Evolutionary conservation across 2,329 filamentous ascomycete species (phyloP).

Genomic region (Aphanoascus verrucosus): DNA sequence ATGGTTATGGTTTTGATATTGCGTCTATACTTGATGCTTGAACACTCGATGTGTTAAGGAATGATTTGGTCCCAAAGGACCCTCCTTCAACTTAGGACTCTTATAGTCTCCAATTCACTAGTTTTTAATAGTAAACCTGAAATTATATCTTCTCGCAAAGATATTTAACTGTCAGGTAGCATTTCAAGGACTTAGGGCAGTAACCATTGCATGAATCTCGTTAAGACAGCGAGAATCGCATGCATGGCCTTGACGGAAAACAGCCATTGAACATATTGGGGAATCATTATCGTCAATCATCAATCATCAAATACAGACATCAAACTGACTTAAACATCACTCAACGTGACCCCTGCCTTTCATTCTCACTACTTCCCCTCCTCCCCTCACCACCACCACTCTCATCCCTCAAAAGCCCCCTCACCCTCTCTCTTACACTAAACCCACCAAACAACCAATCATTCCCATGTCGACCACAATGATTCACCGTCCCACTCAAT

Average conservation of each 20-base stretch:
- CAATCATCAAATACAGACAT: neutral
- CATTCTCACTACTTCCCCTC: neutral
- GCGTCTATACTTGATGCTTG: neutral
- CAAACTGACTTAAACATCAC: neutral
- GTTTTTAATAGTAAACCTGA: neutral
- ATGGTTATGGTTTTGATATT: neutral
- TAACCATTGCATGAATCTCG: neutral
- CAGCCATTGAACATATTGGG: neutral
- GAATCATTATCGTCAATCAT: conserved; percentile 3
- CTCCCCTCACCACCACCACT: conserved; percentile 13
- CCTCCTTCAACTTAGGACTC: neutral
- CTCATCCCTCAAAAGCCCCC: conserved; percentile 23
- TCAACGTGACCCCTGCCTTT: conserved; percentile 6
- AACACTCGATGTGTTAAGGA: neutral
- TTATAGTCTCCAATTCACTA: neutral
- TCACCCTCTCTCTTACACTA: conserved; percentile 36
- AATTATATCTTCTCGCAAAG: neutral
- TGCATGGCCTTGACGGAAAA: too few species aligned
- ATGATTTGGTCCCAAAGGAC: neutral
- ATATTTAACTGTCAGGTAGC: neutral
- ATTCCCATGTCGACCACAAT: conserved; percentile 42
- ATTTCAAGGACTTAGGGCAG: neutral
- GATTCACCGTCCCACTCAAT: conserved; percentile 33
- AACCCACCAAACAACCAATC: conserved; percentile 44
- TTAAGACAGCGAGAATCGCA: neutral